Evolutionary conservation across 176 grass and related monocot species (phyloP).

Genomic region (Rhipidocladum racemiflorum): DNA sequence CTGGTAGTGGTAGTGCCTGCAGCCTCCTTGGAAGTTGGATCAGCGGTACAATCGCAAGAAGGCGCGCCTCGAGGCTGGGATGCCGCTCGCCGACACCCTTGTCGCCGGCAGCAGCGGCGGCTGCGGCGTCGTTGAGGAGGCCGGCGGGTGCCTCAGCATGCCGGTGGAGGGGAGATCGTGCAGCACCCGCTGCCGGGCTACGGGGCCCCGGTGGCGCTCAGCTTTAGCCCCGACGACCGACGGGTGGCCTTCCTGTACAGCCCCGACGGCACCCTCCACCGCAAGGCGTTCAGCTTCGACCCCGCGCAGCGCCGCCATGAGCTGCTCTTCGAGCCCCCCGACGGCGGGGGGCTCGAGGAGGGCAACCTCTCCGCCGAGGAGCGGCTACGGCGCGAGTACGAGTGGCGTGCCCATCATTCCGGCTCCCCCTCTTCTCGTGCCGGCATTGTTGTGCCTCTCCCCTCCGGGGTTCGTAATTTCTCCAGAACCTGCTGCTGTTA

Average conservation of each 20-base stretch:
- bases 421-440: conserved; percentile 30
- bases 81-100: conserved; percentile 54
- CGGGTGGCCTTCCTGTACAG: conserved; percentile 72
- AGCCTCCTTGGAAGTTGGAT: conserved; percentile 52
- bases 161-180: conserved; percentile 79
- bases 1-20: no score
- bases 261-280: conserved; percentile 79
- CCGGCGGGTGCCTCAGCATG: conserved; percentile 5
- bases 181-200: conserved; percentile 87
- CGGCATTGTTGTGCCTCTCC: conserved; percentile 84
- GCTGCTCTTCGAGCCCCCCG: conserved; percentile 65
- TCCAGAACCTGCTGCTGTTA: no score
- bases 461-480: conserved; percentile 66
- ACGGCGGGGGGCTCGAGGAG: conserved; percentile 85
- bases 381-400: conserved; percentile 78
- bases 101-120: conserved; percentile 22
- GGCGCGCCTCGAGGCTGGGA: conserved; percentile 38
- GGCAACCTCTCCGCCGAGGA: conserved; percentile 82
- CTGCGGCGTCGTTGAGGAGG: neutral
- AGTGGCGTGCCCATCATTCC: conserved; percentile 60
- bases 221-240: conserved; percentile 89
- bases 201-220: conserved; percentile 62
- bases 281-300: conserved; percentile 76
- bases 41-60: conserved; percentile 59
- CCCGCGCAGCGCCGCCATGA: conserved; percentile 50